Evolutionary conservation across 371 early-diverging fungal species (phyloP), one percentile per base, ranked within the genome.

Genomic region (Mucor indicus): DNA sequence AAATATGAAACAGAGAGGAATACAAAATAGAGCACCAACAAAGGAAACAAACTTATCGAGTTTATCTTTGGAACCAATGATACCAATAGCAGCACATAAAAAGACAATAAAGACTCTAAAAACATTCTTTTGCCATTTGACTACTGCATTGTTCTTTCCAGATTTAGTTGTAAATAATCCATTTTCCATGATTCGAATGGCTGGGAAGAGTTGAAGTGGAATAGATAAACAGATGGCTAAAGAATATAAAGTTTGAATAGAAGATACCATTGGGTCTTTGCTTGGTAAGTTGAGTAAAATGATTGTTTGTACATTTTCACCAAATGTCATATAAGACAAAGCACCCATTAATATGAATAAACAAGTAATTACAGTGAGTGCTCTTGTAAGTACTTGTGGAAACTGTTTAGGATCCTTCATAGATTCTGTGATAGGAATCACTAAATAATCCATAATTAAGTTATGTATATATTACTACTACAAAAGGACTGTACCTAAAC

Each of bases 51-150:
- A 85, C 61, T 87, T 87, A 66, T 92, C 90, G 23, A 93, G 68
- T 42, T 83, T 80, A 33, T 86, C 80, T 42, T 76, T 77, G 8
- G 86, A 77, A 6, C 91, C 92, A 20, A 77, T 67, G 68, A 84
- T 89, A 6, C 89, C 84, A 44, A 88, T 81, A 39, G 75, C 68
- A 7, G 83, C 92, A 50, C 89, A 83, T 17, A 72, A 42, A 27
- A 80, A 55, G 10, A 85, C 80, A 24, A 89, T 64, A 15, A 77
- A 53, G 13, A 82, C 74, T 12, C 93, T 75, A 67, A 87, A 90
- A 40, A 83, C 69, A 62, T 93, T 93, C 80, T 93, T 93, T 59
- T 89, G 87, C 92, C 91, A 91, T 63, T 93, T 93, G 48, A 90
- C 86, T 31, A 81, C 44, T 7, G 64, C 67, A 47, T 79, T 74